Base-by-base conservation (phyloP, 2,329 filamentous ascomycete genomes). In the Aspergillus neoniger region DNA sequence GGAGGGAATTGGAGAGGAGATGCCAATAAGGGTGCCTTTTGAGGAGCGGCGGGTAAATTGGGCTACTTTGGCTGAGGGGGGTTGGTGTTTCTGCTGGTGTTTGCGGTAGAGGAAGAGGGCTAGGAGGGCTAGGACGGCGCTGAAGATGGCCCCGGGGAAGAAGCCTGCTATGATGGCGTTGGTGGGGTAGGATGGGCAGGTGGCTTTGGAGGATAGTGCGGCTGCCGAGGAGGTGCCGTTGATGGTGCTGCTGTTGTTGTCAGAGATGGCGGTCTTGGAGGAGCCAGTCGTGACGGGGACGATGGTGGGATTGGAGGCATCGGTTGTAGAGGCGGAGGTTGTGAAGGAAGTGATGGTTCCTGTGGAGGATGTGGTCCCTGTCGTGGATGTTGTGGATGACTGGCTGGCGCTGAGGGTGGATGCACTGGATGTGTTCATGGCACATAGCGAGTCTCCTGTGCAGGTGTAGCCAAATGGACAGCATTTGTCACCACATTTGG, bases 101-200 rank as follows among this genome's bases (percentile, higher is more conserved):
- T 72, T 71, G 52, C 77, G 71, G 56, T 78, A 65, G 64, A 73
- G 78, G 57, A 74, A 71, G 39, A 74, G 67, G 58, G 87, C 71
- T 74, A 81, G 65, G 82, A 86, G 38, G 84, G 84, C 69, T 77
- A 81, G 38, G 79, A 88, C 50, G 75, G 75, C 73, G 6, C 80
- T 80, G 28, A 76, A 70, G n/a, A 80, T 55, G 15, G 78, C 67
- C 5, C 80, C 80, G 3, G 80, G 77, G 65, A 81, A 80, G 68
- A 82, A 80, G 17, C 80, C 80, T 8, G 76, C 79, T 32, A 76
- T 59, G 28, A 82, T 67, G 28, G 79, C 80, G 39, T 68, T 71
- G 21, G 66, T 72, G 17, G 80, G 78, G 61, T 79, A 81, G 4
- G 72, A 67, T 25, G 76, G 72, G 48, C 78, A 78, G 36, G 69